Percentiles rank a stretch among this genome's conserved stretches.
Evolutionary conservation across 495 filamentous ascomycete species (phyloP).

Genomic region (Emericellopsis terricola): DNA sequence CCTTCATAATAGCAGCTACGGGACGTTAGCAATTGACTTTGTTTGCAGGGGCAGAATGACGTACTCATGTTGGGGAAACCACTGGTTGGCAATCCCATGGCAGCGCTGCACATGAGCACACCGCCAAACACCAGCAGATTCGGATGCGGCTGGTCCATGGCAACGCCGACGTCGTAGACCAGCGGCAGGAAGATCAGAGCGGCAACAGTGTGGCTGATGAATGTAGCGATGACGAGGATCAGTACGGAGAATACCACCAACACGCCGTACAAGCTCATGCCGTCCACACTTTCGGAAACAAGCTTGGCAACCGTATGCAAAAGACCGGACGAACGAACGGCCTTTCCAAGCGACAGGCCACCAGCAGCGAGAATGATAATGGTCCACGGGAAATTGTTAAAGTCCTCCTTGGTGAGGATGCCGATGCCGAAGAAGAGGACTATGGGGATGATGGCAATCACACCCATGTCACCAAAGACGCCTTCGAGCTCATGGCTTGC

Average conservation of each 20-base stretch:
- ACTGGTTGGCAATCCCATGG: slow-evolving; percentile 85
- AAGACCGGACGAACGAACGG: slow-evolving; percentile 85
- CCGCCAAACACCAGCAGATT: slow-evolving; percentile 82
- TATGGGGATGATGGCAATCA: slow-evolving; percentile 90
- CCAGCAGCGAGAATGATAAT: slow-evolving; percentile 98
- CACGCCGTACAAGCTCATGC: slow-evolving; percentile 71
- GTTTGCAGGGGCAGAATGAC: slow-evolving; percentile 17
- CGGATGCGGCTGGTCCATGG: slow-evolving; percentile 77
- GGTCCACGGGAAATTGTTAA: slow-evolving; percentile 99
- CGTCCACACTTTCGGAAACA: slow-evolving; percentile 57
- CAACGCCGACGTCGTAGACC: slow-evolving; percentile 64
- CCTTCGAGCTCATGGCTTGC: slow-evolving; percentile 71
- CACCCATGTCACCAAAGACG: slow-evolving; percentile 92
- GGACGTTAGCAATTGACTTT: slow-evolving; percentile 9
- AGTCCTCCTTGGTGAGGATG: slow-evolving; percentile 97
- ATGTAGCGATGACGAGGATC: slow-evolving; percentile 88
- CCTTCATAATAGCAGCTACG: slow-evolving; percentile 95
- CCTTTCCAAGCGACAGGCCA: slow-evolving; percentile 82
- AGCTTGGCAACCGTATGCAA: slow-evolving; percentile 65
- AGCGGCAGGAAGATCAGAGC: slow-evolving; percentile 89
- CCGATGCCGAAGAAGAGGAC: slow-evolving; percentile 93
- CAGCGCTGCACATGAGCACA: slow-evolving; percentile 45
- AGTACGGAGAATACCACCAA: slow-evolving; percentile 70
- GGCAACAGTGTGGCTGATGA: slow-evolving; percentile 95
- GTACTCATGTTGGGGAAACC: slow-evolving; percentile 99